Conservation (phyloP, 2,329 filamentous ascomycete genomes). For the Cladophialophora bantiana region DNA sequence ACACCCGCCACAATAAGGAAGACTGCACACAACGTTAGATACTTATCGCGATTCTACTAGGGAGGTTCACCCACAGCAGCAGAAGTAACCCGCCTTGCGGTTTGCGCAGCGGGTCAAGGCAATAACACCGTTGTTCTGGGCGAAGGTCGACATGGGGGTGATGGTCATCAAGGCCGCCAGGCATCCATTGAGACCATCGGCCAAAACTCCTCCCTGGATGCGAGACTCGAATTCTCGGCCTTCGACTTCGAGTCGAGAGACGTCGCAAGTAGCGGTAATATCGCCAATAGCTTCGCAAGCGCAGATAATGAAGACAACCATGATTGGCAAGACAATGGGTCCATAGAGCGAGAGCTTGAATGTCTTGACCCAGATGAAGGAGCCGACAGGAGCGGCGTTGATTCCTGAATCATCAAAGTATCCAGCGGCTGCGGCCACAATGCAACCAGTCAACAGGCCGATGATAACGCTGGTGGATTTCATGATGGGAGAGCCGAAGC, state of each 20-base stretch:
- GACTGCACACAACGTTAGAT: conserved; percentile 45
- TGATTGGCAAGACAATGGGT: conserved; percentile 69
- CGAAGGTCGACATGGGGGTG: conserved; percentile 72
- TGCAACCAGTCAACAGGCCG: conserved; percentile 70
- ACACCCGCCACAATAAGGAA: conserved; percentile 74
- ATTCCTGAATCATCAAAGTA: conserved; percentile 69
- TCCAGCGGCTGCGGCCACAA: conserved; percentile 69
- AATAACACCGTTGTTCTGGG: conserved; percentile 74
- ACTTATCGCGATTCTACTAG: neutral
- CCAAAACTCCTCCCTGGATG: conserved; percentile 72
- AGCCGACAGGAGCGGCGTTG: conserved; percentile 65
- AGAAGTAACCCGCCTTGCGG: conserved; percentile 70
- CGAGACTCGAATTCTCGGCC: conserved; percentile 70
- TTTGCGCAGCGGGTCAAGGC: conserved; percentile 72
- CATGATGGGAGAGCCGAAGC: conserved; percentile 74
- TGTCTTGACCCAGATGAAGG: conserved; percentile 75
- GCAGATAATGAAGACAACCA: conserved; percentile 66
- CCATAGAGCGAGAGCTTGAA: conserved; percentile 71
- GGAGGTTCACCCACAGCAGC: conserved; percentile 50
- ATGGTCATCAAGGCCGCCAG: conserved; percentile 70
- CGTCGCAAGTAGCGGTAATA: conserved; percentile 72
- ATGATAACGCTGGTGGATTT: conserved; percentile 71
- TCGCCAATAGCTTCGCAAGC: conserved; percentile 73
- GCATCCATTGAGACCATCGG: conserved; percentile 71
- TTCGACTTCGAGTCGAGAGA: conserved; percentile 69